Base-by-base conservation (phyloP, 2,329 filamentous ascomycete genomes). In the Drechslerella coelobrocha region DNA sequence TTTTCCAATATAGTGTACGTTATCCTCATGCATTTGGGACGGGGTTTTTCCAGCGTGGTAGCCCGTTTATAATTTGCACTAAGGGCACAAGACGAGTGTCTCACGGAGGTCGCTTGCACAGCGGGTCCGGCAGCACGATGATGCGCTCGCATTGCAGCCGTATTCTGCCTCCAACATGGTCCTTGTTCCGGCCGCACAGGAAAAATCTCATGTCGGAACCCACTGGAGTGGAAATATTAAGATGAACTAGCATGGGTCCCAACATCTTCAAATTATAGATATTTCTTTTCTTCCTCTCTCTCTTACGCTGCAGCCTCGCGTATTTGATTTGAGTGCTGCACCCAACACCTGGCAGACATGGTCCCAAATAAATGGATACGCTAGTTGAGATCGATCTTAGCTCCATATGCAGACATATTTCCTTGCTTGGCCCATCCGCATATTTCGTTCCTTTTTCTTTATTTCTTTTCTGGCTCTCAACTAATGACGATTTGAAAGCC, bases 161-260 rank as follows among this genome's bases (percentile, higher is more conserved):
- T 53, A 63, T 59, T 60, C 54, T 71, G 47, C 59, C 37, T 63
- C 50, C 41, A 39, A 26, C 63, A 48, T 61, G 59, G 65, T 48
- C 57, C 65, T 68, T 61, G 57, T 62, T 50, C 60, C 55, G 60
- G 65, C 65, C 57, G 65, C 65, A 69, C 55, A 69, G 61, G 45
- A 59, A 62, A 69, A 14, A 62, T 69, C 65, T 62, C 52, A 59
- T 53, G 59, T 71, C 53, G 53, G 66, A 63, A 60, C 66, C 66
- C 66, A 60, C 51, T 63, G 59, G 66, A 71, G 66, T 71, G 66
- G 66, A 59, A 71, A 50, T 63, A 71, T 71, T 71, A 71, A 71
- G 66, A 63, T 63, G 59, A 60, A 31, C 59, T 62, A 71, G 59
- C 66, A 71, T 71, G 66, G 66, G 66, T 71, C 57, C 48, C 53